Evolutionary conservation across 2,329 filamentous ascomycete genomes (phyloP), one percentile per base, ranked within the genome.

Genomic region (Colletotrichum sp.): DNA sequence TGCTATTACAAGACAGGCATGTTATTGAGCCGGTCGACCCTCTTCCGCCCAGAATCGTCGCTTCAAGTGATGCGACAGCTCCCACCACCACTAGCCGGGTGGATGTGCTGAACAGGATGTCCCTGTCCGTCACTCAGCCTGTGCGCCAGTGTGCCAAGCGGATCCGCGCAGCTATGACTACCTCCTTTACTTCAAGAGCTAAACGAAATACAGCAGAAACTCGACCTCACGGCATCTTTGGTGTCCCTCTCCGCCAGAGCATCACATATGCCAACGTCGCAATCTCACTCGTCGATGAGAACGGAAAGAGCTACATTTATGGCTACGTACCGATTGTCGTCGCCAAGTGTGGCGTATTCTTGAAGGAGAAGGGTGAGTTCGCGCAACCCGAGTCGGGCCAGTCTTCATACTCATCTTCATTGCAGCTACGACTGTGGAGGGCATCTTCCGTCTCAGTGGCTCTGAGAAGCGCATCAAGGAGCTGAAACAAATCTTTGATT

Each of bases 391-490:
- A 16, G 48, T 9, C 48, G 28, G 13, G 16, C 43, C 8, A n/a
- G 5, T n/a, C 21, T 15, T 8, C 24, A 61, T 74, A 73, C 79
- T 83, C 71, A 82, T 76, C 55, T 65, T 61, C 84, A 73, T 79
- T 74, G 63, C 78, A 99, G 97, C 97, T 36, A 99, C 96, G 79
- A 93, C 96, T 79, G 92, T 99, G 12, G 96, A 99, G 85, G 97
- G 97, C 52, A 99, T 99, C 74, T 99, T 99, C 83, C 95, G 97
- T 60, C 89, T 99, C 58, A 98, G 94, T 83, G 97, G 97, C 67
- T 99, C 97, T 43, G 96, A 98, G 82, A 99, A 98, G 87, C 94
- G 97, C 77, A 99, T 99, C 87, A 99, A 99, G 84, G 97, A 99
- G 84, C 91, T 99, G 34, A 96, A 98, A 84, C 92, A 91, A 32